A percentile compares a stretch with the other conserved stretches of the same genome.
Conservation (phyloP, 2,329 filamentous ascomycete species). For the Calonectria crousiana region DNA sequence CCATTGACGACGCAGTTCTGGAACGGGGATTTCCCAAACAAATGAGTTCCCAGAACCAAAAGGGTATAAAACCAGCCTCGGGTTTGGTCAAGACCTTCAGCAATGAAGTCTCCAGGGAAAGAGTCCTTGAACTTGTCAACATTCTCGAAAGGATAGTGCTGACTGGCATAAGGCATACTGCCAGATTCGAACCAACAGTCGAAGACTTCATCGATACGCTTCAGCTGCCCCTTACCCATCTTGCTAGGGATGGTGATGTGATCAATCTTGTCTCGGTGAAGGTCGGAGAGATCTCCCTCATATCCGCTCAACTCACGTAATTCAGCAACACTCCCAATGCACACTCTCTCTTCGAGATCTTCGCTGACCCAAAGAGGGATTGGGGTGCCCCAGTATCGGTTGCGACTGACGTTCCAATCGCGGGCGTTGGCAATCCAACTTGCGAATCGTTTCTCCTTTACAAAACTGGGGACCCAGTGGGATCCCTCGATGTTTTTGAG, state of each 20-base stretch:
- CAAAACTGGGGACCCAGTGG: conserved; percentile 91
- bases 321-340: conserved; percentile 86
- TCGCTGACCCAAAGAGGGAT: conserved; percentile 94
- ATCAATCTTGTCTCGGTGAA: conserved; percentile 94
- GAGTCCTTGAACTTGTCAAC: conserved; percentile 81
- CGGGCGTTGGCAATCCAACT: conserved; percentile 93
- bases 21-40: conserved; percentile 88
- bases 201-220: conserved; percentile 88
- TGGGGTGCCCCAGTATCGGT: conserved; percentile 95
- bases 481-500: conserved; percentile 90
- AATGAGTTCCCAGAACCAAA: conserved; percentile 86
- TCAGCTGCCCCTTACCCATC: conserved; percentile 85
- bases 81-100: conserved; percentile 93
- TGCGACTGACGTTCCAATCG: conserved; percentile 96
- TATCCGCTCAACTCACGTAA: conserved; percentile 89
- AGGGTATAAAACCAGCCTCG: conserved; percentile 98
- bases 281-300: conserved; percentile 82
- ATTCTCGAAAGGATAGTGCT: conserved; percentile 94
- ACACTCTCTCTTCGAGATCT: conserved; percentile 87
- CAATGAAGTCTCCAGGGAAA: conserved; percentile 95
- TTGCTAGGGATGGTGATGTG: conserved; percentile 94
- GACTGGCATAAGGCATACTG: conserved; percentile 92
- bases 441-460: conserved; percentile 91
- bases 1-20: conserved; percentile 98
- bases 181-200: conserved; percentile 98